Conservation (phyloP, 176 grass and related monocot genomes). For the Raddia distichophylla region DNA sequence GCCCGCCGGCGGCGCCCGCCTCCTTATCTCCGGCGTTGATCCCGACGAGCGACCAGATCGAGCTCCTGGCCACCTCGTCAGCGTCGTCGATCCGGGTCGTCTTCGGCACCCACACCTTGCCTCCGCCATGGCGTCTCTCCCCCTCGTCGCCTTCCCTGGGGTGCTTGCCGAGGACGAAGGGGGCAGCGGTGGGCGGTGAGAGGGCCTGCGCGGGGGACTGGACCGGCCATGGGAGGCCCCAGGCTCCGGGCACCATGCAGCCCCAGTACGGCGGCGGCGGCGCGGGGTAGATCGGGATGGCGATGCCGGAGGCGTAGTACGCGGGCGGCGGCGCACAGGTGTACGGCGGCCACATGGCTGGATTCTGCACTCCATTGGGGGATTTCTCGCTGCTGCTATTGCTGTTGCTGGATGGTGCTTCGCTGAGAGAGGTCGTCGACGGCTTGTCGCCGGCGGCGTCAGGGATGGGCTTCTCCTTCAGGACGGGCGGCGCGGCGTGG, state of each 20-base stretch:
- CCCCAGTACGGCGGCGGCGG: slow-evolving; percentile 60
- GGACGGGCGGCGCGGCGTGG: slow-evolving; percentile 5
- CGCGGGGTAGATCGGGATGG: slow-evolving; percentile 67
- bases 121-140: slow-evolving; percentile 12
- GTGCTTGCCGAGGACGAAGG: slow-evolving; percentile 61
- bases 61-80: slow-evolving; percentile 73
- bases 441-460: not conserved
- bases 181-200: slow-evolving; percentile 1
- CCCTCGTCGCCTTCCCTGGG: slow-evolving; percentile 52
- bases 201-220: not conserved
- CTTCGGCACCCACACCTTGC: slow-evolving; percentile 64
- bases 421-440: slow-evolving; percentile 16
- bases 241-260: slow-evolving; percentile 50
- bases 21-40: slow-evolving; percentile 30
- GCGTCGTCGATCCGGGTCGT: slow-evolving; percentile 70
- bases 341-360: slow-evolving; percentile 55
- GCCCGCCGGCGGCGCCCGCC: not conserved
- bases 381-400: not conserved
- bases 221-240: slow-evolving; percentile 66
- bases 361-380: slow-evolving; percentile 11
- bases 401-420: slow-evolving; percentile 43
- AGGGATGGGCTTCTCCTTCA: not conserved
- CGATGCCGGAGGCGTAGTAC: slow-evolving; percentile 48
- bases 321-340: slow-evolving; percentile 43
- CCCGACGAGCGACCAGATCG: slow-evolving; percentile 58